These are phyloP conservation scores for Leptoxyphium fumago DNA, from an alignment of 2,329 filamentous ascomycete genomes.

Conservation along the genomic window DNA sequence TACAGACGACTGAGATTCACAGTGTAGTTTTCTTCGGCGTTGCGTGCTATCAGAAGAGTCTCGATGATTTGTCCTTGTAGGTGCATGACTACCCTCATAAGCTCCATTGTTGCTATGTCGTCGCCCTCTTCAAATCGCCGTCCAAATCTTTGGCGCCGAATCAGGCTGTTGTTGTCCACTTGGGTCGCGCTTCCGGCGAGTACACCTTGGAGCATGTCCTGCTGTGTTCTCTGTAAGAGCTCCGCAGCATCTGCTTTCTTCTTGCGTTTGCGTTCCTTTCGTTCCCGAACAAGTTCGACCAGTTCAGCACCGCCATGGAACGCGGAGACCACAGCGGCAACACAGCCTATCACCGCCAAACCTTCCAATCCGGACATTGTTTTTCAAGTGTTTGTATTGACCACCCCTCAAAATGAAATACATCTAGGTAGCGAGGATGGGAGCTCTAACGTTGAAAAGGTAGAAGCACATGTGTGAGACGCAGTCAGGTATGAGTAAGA, in stretches of 20 bases:
- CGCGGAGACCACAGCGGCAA: conserved; percentile 28
- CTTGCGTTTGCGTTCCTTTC: conserved; percentile 5
- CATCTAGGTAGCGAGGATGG: too few relatives aligned
- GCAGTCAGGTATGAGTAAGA: too few relatives aligned
- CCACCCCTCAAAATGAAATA: too few relatives aligned
- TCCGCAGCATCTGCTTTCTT: background rate
- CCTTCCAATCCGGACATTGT: conserved; percentile 15
- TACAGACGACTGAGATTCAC: conserved; percentile 23
- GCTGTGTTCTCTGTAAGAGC: conserved; percentile 4
- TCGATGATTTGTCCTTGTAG: conserved; percentile 27
- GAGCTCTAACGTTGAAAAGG: too few relatives aligned
- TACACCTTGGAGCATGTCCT: conserved; percentile 20
- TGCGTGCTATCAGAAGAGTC: conserved; percentile 23
- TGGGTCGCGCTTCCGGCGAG: conserved; percentile 23
- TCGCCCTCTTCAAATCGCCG: conserved; percentile 24
- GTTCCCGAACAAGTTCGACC: conserved; percentile 21
- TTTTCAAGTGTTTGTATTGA: background rate
- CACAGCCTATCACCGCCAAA: conserved; percentile 21
- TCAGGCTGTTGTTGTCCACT: conserved; percentile 19
- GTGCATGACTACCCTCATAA: conserved; percentile 23
- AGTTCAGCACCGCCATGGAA: conserved; percentile 28
- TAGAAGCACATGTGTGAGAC: too few relatives aligned
- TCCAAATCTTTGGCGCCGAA: conserved; percentile 22
- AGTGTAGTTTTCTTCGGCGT: conserved; percentile 16
- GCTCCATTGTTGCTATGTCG: conserved; percentile 15